These are phyloP conservation scores for Iberis amara DNA, from an alignment of 441 rosid genomes.

Conservation along the genomic window DNA sequence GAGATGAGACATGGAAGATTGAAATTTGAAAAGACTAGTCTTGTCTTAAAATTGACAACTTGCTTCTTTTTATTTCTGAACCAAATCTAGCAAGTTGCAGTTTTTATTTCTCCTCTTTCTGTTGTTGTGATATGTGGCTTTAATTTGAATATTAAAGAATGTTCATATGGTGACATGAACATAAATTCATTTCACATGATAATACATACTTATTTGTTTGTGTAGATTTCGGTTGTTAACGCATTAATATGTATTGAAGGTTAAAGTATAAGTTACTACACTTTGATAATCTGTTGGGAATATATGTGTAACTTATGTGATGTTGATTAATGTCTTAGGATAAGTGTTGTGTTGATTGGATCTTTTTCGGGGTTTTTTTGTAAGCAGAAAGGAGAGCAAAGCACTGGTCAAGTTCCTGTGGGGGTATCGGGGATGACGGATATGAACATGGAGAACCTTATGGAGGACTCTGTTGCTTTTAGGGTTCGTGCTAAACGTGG, in stretches of 20 bases:
- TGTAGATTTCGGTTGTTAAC: no score
- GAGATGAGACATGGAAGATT: neutral
- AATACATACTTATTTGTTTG: neutral
- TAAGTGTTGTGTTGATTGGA: conserved; percentile 6
- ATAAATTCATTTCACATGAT: no score
- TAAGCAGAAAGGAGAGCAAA: conserved; percentile 47
- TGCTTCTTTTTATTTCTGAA: conserved; percentile 4
- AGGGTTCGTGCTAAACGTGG: conserved; percentile 69
- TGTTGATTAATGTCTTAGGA: conserved; percentile 3
- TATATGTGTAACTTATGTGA: conserved; percentile 10
- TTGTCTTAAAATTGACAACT: conserved; percentile 14
- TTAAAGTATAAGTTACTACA: neutral
- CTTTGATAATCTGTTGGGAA: neutral
- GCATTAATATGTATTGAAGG: no score
- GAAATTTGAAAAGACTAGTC: neutral
- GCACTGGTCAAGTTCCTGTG: conserved; percentile 28
- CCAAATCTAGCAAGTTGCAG: conserved; percentile 18
- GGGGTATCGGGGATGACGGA: conserved; percentile 33
- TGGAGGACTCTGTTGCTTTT: conserved; percentile 61
- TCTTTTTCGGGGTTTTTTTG: conserved; percentile 1
- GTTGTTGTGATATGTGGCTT: conserved; percentile 8
- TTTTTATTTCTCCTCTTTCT: conserved; percentile 5
- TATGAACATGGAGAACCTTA: conserved; percentile 52
- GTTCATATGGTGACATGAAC: neutral
- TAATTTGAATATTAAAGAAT: conserved; percentile 8